Base-by-base conservation (phyloP, 2,329 filamentous ascomycete genomes). In the Diplocarpon mali region DNA sequence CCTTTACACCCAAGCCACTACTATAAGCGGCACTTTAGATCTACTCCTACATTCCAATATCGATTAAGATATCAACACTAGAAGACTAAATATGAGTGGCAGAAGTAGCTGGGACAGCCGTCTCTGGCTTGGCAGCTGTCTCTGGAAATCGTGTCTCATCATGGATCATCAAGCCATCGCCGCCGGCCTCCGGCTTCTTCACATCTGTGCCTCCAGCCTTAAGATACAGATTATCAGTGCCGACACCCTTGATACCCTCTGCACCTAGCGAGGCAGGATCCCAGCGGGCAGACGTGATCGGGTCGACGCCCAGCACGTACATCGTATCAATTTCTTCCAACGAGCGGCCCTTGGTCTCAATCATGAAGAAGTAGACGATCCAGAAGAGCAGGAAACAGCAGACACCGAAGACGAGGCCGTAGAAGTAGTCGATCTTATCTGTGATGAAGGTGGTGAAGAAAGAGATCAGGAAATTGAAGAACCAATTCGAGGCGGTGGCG, bases 391-490 rank as follows among this genome's bases (percentile, higher is more conserved):
- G 65, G 30, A 84, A 68, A 53, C 82, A 81, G 59, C 80, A 86
- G 0, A 69, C 78, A 0, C 80, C 83, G 61, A 88, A 88, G 35
- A 88, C 76, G 46, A 86, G 82, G 3, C 83, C 83, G 54, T 85
- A 85, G 20, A 49, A 53, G 43, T 59, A 59, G 55, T 81, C 76
- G 44, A 88, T 87, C 1, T 71, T 72, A 0, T 70, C 65, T 0
- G 78, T 83, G 60, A 88, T 87, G 65, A 86, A 88, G 0, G 83
- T 80, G 0, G 84, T 87, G 68, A 87, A 85, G 68, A 89, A 88
- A 0, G 75, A 76, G 48, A 80, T 72, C 53, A 84, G 60, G 64
- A 87, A 82, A 64, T 82, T 81, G 76, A 79, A 83, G 15, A 70
- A 66, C 78, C 78, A 82, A 63, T 82, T 81, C 57, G 69, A 72